Percentiles rank a stretch among this genome's conserved stretches.
phyloP scores from a whole-genome alignment of 75 land plant genomes.

The Ceratopteris richardii region DNA sequence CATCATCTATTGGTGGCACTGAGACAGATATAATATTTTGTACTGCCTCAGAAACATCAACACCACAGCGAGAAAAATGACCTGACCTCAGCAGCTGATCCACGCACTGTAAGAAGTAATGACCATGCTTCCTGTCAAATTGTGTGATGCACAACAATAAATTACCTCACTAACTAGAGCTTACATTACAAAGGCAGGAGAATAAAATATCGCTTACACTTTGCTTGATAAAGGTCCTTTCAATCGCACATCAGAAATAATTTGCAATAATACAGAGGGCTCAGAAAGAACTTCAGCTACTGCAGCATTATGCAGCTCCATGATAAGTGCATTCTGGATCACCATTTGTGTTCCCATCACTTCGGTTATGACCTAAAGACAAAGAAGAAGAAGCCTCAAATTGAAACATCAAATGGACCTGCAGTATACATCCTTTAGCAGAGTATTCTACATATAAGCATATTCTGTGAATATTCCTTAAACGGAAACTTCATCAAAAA shows the following conservation, averaged over 20 bases:
- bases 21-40: conserved; percentile 26
- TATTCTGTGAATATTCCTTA: too few species aligned
- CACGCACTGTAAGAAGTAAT: conserved; percentile 19
- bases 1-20: conserved; percentile 32
- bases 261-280: conserved; percentile 23
- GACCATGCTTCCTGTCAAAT: conserved; percentile 22
- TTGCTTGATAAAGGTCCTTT: conserved; percentile 16
- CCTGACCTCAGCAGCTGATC: conserved; percentile 26
- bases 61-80: conserved; percentile 20
- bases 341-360: conserved; percentile 36
- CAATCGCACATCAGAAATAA: conserved; percentile 34
- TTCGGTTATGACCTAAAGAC: conserved; percentile 33
- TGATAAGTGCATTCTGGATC: conserved; percentile 23
- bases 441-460: too few species aligned
- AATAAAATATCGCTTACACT: conserved; percentile 11
- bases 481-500: too few species aligned
- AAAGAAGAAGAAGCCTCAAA: not conserved
- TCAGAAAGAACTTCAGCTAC: conserved; percentile 21
- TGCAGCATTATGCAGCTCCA: conserved; percentile 35
- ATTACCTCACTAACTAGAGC: too few species aligned
- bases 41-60: conserved; percentile 28
- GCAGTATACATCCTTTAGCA: too few species aligned
- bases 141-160: not conserved
- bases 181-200: too few species aligned
- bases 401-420: too few species aligned